phyloP scores from a whole-genome alignment of 202 grass and related monocot genomes.

The Schoenoplectus tabernaemontani region DNA sequence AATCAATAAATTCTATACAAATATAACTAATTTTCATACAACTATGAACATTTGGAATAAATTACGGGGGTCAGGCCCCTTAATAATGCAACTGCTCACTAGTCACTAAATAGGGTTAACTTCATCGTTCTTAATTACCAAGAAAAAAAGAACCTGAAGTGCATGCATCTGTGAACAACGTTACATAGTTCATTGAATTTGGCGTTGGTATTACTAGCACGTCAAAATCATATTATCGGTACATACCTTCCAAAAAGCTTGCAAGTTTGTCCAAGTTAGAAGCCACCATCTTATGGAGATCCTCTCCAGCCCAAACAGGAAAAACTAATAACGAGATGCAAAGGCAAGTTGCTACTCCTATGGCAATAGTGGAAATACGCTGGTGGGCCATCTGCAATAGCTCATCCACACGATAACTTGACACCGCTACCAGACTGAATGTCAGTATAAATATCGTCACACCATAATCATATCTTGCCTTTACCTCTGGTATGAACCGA shows the following conservation, averaged over 20 bases:
- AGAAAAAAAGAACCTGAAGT: not conserved
- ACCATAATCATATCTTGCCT: conserved; percentile 90
- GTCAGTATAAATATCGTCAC: conserved; percentile 94
- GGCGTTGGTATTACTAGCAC: not conserved
- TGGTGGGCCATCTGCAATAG: conserved; percentile 70
- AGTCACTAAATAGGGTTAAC: no score
- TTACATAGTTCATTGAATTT: no score
- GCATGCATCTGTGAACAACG: no score
- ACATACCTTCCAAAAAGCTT: conserved; percentile 54
- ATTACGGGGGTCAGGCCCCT: no score
- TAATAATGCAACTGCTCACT: no score
- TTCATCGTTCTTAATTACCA: not conserved
- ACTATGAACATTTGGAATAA: no score
- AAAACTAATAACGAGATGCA: conserved; percentile 49
- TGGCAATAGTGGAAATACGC: conserved; percentile 59
- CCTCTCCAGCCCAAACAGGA: conserved; percentile 84
- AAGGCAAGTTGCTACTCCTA: conserved; percentile 70
- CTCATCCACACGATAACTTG: conserved; percentile 79
- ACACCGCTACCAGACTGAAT: conserved; percentile 89
- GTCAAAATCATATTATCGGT: conserved; percentile 4
- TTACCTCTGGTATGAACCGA: conserved; percentile 89
- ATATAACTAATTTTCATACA: no score
- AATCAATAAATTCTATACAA: no score
- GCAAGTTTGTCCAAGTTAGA: conserved; percentile 67
- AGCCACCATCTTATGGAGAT: conserved; percentile 56